These are phyloP conservation scores for Phialophora macrospora DNA, from an alignment of 2,329 filamentous ascomycete genomes.

Conservation along the genomic window DNA sequence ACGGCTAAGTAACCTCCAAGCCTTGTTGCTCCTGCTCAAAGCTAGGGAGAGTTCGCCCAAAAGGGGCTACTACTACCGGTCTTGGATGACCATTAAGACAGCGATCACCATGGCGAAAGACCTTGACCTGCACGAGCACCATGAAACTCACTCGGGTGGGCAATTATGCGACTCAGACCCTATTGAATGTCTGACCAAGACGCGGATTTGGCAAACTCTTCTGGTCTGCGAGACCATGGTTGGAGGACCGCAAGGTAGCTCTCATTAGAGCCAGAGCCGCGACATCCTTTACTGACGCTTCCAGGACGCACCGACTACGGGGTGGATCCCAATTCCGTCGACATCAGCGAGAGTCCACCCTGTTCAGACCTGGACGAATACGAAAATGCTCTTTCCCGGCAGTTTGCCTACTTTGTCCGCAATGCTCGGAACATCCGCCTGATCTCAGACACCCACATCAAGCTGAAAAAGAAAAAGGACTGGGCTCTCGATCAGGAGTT, in stretches of 20 bases:
- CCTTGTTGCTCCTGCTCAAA: constrained; percentile 83
- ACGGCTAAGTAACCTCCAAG: constrained; percentile 87
- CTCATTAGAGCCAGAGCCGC: constrained; percentile 24
- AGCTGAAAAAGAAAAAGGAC: constrained; percentile 75
- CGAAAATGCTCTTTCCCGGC: constrained; percentile 78
- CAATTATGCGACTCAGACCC: constrained; percentile 70
- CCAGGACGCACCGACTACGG: constrained; percentile 77
- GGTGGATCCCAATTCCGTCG: constrained; percentile 75
- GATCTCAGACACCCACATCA: constrained; percentile 76
- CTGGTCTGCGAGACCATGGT: constrained; percentile 90
- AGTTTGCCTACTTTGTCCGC: constrained; percentile 80
- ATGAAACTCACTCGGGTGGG: constrained; percentile 74
- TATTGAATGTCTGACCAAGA: constrained; percentile 81
- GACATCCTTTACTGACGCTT: constrained; percentile 37
- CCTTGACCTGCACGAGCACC: constrained; percentile 85
- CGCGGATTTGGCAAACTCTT: constrained; percentile 85
- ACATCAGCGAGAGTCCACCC: constrained; percentile 70
- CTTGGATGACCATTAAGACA: constrained; percentile 94
- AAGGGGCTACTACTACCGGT: constrained; percentile 92
- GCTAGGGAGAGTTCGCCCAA: constrained; percentile 91
- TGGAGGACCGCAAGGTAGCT: constrained; percentile 82
- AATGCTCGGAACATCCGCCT: constrained; percentile 77
- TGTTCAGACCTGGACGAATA: constrained; percentile 71
- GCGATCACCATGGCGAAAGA: constrained; percentile 94
- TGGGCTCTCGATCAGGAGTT: constrained; percentile 89